phyloP scores from a whole-genome alignment of 192 early-diverging fungal genomes.

The Oehlia diaphana region DNA sequence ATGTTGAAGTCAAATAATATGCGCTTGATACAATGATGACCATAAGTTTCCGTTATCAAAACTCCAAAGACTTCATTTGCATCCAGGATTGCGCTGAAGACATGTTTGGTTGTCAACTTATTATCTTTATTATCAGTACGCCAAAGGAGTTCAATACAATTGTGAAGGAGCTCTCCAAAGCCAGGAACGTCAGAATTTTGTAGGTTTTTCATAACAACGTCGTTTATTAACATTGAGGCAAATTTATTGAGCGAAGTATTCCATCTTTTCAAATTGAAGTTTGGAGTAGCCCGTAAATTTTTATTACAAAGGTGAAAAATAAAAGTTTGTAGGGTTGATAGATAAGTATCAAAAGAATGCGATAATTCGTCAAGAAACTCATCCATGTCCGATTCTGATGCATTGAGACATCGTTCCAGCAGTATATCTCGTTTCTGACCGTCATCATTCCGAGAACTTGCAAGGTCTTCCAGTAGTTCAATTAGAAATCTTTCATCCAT shows the following conservation, averaged over 20 bases:
- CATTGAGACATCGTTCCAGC: neutral
- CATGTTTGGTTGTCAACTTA: neutral
- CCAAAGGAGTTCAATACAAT: slow-evolving; percentile 18
- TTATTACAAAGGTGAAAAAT: neutral
- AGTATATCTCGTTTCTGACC: neutral
- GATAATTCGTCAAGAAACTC: slow-evolving; percentile 3
- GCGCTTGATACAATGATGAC: slow-evolving; percentile 9
- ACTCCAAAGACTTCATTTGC: neutral
- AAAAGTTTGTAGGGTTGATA: neutral
- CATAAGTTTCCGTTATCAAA: neutral
- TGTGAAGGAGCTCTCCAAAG: neutral
- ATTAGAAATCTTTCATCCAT: neutral
- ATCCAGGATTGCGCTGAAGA: neutral
- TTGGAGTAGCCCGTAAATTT: too few relatives aligned
- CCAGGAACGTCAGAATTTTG: neutral
- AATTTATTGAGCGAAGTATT: neutral
- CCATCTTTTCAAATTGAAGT: neutral
- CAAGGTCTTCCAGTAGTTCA: slow-evolving; percentile 7
- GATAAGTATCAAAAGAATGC: neutral
- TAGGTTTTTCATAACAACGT: neutral
- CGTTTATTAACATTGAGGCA: neutral
- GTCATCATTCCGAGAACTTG: neutral
- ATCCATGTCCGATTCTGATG: neutral
- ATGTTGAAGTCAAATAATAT: slow-evolving; percentile 6
- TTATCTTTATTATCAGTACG: neutral